Conservation (phyloP, 768 basidiomycete genomes). For the Pulveroboletus sp. region DNA sequence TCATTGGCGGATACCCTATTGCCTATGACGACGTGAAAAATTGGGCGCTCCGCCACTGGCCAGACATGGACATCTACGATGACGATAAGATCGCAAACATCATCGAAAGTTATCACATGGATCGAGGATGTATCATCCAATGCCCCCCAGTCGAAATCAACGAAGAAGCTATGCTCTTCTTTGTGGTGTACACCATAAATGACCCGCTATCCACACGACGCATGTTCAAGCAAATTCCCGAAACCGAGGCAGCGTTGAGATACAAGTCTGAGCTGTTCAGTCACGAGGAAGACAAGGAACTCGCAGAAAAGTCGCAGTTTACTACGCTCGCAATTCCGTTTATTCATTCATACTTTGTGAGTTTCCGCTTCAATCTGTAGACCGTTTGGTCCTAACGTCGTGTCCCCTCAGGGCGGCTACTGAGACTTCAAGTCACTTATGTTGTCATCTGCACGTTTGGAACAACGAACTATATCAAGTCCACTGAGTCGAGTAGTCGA, state of each 20-base stretch:
- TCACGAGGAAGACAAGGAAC: conserved; percentile 3
- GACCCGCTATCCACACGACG: conserved; percentile 1
- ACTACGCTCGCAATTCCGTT: neutral
- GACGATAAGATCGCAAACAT: neutral
- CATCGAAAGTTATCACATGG: neutral
- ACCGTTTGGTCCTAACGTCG: no score
- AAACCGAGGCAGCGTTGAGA: neutral
- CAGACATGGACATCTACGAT: conserved; percentile 6
- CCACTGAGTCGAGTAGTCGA: no score
- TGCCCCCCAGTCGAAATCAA: neutral
- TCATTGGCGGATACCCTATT: neutral
- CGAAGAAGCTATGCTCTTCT: neutral
- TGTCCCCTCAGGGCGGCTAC: no score
- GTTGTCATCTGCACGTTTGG: no score
- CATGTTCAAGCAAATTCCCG: neutral
- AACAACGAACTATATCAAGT: no score
- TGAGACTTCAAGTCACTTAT: no score
- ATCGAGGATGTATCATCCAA: neutral
- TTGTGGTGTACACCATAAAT: neutral
- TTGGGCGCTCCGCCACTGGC: conserved; percentile 7
- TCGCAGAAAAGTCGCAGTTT: neutral
- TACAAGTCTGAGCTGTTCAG: neutral
- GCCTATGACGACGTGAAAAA: neutral
- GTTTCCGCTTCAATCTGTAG: no score
- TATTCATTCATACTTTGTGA: neutral